These are phyloP conservation scores for Cyberlindnera nakhonratchasimensis DNA, from an alignment of 805 yeast genomes.

Conservation along the genomic window DNA sequence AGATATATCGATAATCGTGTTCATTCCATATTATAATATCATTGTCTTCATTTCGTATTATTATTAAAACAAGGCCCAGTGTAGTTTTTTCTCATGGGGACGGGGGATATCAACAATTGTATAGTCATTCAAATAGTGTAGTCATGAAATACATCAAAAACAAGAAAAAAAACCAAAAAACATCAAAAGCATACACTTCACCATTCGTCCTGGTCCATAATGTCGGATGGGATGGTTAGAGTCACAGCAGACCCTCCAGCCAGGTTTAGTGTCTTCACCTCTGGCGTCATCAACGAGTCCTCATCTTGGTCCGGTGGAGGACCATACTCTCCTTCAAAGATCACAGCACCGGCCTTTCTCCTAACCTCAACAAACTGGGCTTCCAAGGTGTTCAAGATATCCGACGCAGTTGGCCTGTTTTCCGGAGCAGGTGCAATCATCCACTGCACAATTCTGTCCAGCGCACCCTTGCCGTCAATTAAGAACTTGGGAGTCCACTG, in stretches of 20 bases:
- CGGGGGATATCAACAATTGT: background rate
- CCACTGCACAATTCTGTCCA: conserved; percentile 79
- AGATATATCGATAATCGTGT: background rate
- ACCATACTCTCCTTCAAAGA: conserved; percentile 94
- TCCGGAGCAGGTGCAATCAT: conserved; percentile 86
- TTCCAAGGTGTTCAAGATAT: conserved; percentile 68
- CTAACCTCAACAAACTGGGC: conserved; percentile 73
- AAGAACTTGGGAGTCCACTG: conserved; percentile 86
- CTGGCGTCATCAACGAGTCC: conserved; percentile 21
- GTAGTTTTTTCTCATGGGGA: background rate
- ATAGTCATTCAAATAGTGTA: background rate
- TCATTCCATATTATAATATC: too few relatives aligned
- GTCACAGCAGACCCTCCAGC: conserved; percentile 14
- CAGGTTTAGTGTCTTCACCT: conserved; percentile 23
- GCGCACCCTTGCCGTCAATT: conserved; percentile 61
- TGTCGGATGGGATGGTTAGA: conserved; percentile 20
- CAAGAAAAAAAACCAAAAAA: too few relatives aligned
- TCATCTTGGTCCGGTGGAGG: conserved; percentile 55
- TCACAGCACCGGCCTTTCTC: conserved; percentile 88
- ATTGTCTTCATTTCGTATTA: conserved; percentile 10
- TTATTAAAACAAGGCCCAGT: background rate
- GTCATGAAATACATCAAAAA: background rate
- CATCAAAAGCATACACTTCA: too few relatives aligned
- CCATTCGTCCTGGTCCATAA: conserved; percentile 26
- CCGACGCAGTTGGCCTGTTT: conserved; percentile 74